Percentiles rank a stretch among this genome's conserved stretches.
phyloP scores from a whole-genome alignment of 441 rosid species.

The Bocquillonia castaneifolia region DNA sequence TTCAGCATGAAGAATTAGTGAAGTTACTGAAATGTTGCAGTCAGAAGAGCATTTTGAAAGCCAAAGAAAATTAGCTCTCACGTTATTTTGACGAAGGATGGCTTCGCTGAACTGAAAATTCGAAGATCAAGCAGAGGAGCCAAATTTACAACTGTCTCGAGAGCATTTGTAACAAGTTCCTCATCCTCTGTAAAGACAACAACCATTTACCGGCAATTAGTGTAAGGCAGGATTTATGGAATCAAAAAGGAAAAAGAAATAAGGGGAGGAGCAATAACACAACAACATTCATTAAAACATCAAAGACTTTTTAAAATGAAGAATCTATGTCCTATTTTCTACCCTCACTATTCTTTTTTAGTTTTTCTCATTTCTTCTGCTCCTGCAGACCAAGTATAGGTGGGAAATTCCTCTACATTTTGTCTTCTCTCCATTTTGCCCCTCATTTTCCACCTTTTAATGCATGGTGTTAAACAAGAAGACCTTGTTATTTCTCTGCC shows the following conservation, averaged over 20 bases:
- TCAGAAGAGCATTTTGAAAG: neutral
- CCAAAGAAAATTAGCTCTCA: constrained; percentile 33
- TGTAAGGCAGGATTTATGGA: neutral
- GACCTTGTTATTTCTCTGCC: neutral
- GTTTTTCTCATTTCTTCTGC: neutral
- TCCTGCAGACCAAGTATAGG: neutral
- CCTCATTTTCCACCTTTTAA: neutral
- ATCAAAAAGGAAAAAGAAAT: neutral
- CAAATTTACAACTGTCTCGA: constrained; percentile 84
- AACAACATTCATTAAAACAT: neutral
- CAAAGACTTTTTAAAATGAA: neutral
- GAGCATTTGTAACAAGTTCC: constrained; percentile 86
- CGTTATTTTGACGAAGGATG: constrained; percentile 72
- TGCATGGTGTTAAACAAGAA: neutral
- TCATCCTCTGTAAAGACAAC: constrained; percentile 66
- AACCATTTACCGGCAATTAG: neutral
- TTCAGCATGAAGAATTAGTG: constrained; percentile 24
- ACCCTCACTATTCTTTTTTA: neutral
- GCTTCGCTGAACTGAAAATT: constrained; percentile 80
- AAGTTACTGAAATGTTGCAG: constrained; percentile 11
- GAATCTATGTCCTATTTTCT: neutral
- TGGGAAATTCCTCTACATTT: neutral
- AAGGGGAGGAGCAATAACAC: neutral
- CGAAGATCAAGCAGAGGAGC: constrained; percentile 92
- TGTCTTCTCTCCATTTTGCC: neutral